Conservation (phyloP, 306 rosid species). For the Medicago arabica region DNA sequence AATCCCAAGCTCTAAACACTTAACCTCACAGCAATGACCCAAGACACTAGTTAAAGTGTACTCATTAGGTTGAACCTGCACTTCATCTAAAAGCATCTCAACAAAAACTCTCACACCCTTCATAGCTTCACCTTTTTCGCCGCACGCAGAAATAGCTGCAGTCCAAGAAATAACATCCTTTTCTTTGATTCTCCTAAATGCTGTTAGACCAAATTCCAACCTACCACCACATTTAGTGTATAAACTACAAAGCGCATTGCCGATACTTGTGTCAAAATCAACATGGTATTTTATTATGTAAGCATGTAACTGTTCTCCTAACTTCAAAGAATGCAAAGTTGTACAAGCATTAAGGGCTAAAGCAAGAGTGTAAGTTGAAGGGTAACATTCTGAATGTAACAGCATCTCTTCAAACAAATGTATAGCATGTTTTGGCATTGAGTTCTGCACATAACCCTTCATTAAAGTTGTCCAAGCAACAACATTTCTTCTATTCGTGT, state of each 20-base stretch:
- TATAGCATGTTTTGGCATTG: slow-evolving; percentile 59
- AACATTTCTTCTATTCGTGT: slow-evolving; percentile 60
- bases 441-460: slow-evolving; percentile 68
- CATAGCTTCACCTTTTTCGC: slow-evolving; percentile 65
- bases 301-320: slow-evolving; percentile 83
- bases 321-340: slow-evolving; percentile 50
- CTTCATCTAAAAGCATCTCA: slow-evolving; percentile 65
- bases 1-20: slow-evolving; percentile 58
- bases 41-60: slow-evolving; percentile 69
- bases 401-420: slow-evolving; percentile 62
- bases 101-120: slow-evolving; percentile 62
- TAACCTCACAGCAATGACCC: slow-evolving; percentile 74
- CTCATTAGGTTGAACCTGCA: slow-evolving; percentile 71
- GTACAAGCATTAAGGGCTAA: slow-evolving; percentile 69
- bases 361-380: slow-evolving; percentile 73
- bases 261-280: slow-evolving; percentile 75
- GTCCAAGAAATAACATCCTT: slow-evolving; percentile 92
- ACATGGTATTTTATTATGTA: slow-evolving; percentile 66
- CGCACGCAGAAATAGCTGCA: slow-evolving; percentile 71
- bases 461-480: slow-evolving; percentile 77
- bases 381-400: slow-evolving; percentile 74
- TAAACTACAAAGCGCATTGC: slow-evolving; percentile 83
- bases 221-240: slow-evolving; percentile 68
- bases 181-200: slow-evolving; percentile 62
- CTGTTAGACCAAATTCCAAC: slow-evolving; percentile 60